Base-by-base conservation (phyloP, 805 yeast species). In the Metschnikowia arizonensis region DNA sequence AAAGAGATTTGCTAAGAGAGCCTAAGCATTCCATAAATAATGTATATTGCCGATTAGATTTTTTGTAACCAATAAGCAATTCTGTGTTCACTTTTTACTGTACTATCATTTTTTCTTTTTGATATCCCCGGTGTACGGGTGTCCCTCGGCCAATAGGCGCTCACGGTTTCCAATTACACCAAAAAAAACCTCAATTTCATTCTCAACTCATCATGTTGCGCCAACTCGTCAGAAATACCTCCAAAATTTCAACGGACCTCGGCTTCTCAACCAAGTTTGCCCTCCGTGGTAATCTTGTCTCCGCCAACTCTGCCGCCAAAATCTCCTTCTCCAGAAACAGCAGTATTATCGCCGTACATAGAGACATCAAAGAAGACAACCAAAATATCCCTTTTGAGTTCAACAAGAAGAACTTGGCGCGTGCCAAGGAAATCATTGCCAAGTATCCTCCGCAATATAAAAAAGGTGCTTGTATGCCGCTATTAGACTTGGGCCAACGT, bases 1-100 rank as follows among this genome's bases (percentile, higher is more conserved):
- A 74, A 85, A 91, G 84, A 85, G 96, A 81, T 86, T 77, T 85
- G 85, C 88, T 76, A 87, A 85, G 82, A 85, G 95, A 85, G 78
- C 76, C 78, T 85, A 84, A 72, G 63, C 55, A 45, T 50, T 47
- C 47, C 46, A 48, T 46, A 50, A 47, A 48, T 52, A 54, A 54
- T 52, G 57, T 54, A 54, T 50, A 50, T 52, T 48, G 55, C 50
- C 56, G 53, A 40, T 38, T 33, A 44, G 31, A 25, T 18, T n/a
- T n/a, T n/a, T n/a, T n/a, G n/a, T n/a, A n/a, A n/a, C n/a, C n/a
- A n/a, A n/a, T n/a, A n/a, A n/a, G n/a, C n/a, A n/a, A n/a, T n/a
- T n/a, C n/a, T n/a, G n/a, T n/a, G n/a, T n/a, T n/a, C n/a, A n/a
- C n/a, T n/a, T n/a, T n/a, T n/a, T n/a, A n/a, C n/a, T n/a, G n/a